Conservation (phyloP, 345 rosid genomes). For the Syzygium oleosum region DNA sequence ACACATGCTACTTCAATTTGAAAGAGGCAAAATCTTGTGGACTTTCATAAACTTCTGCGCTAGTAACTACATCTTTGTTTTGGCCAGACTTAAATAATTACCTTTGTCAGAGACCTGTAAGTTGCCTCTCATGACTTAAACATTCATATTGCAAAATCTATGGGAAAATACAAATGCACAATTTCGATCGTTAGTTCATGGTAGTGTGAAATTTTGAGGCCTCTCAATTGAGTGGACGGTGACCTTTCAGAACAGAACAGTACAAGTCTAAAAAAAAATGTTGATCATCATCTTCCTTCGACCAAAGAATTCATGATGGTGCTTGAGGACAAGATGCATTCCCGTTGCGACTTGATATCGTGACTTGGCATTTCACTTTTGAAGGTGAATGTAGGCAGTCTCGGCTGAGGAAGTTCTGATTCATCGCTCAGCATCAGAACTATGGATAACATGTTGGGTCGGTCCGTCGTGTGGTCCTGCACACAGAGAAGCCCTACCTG, state of each 20-base stretch:
- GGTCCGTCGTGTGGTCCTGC: conserved; percentile 8
- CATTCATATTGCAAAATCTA: not conserved
- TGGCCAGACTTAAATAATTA: not conserved
- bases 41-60: not conserved
- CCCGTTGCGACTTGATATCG: not conserved
- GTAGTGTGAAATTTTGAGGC: not conserved
- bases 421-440: not conserved
- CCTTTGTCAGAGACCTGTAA: not conserved
- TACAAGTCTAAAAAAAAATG: not conserved
- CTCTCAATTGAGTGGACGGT: not conserved
- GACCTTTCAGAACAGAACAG: not conserved
- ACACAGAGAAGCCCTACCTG: conserved; percentile 12
- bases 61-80: not conserved
- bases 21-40: too few relatives aligned
- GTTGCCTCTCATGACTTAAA: not conserved
- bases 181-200: not conserved
- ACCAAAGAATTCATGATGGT: not conserved
- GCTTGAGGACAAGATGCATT: not conserved
- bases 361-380: not conserved
- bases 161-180: not conserved
- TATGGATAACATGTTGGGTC: conserved; percentile 19
- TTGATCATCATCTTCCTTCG: not conserved
- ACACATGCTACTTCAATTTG: not conserved
- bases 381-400: not conserved
- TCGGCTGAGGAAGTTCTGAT: not conserved